Base-by-base conservation (phyloP, 169 alveolate species). In the Eimeria necatrix region DNA sequence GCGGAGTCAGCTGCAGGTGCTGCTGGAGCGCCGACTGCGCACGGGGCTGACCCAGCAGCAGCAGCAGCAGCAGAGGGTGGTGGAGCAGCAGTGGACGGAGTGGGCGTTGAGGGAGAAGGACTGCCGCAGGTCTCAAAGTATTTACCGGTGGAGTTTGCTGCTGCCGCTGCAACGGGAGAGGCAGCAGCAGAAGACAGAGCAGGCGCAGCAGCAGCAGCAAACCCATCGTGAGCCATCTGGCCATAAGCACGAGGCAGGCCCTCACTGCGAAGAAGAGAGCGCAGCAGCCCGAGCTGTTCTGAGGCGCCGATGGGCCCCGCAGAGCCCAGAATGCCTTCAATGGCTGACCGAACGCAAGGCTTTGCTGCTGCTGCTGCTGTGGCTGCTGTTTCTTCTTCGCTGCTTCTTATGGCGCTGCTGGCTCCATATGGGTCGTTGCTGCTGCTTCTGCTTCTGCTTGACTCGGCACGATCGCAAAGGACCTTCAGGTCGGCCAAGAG, bases 401-500 rank as follows among this genome's bases (percentile, higher is more conserved):
- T 78, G 70, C 68, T 78, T 0, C 88, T 18, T 6, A 14, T n/a
- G n/a, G 52, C 2, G 49, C n/a, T 20, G 68, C 70, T 78, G 88
- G 46, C 49, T 10, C 14, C 49, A 7, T 14, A 14, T 0, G 9
- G 12, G 68, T 49, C 61, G 88, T 16, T 51, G 90, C 74, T 76
- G 90, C 90, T 83, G 60, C 60, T 59, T 49, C 59, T 81, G 86
- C 86, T 76, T 56, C 68, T 68, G 78, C 20, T n/a, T 1, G 53
- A 14, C 76, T 56, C 53, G 2, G 91, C 91, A 24, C 52, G 64
- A 26, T 83, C 91, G 49, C 91, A 83, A 8, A 83, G 7, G 51
- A 49, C 91, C 78, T 83, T 83, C 91, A 83, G 9, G 46, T 83
- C 91, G 8, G n/a, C n/a, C 91, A 83, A 7, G 26, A 83, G 76